These are phyloP conservation scores for Alternaria triticina DNA, from an alignment of 2,329 filamentous ascomycete species.

Conservation along the genomic window DNA sequence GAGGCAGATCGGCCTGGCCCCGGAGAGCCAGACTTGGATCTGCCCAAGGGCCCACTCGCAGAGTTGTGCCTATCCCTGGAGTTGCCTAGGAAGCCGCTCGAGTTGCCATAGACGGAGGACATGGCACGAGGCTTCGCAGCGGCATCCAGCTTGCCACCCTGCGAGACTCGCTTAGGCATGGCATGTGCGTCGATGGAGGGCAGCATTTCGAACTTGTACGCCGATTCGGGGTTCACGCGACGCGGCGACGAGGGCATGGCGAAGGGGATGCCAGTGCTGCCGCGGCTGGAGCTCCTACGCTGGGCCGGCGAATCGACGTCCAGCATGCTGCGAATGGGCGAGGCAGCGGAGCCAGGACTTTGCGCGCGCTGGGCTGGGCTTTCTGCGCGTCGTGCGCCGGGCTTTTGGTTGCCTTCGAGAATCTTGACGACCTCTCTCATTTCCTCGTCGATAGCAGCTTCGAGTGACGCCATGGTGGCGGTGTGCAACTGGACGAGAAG, in stretches of 20 bases:
- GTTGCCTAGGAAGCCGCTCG: constrained; percentile 28
- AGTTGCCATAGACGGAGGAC: constrained; percentile 50
- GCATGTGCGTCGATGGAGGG: constrained; percentile 53
- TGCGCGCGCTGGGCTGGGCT: constrained; percentile 58
- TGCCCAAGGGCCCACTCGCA: constrained; percentile 45
- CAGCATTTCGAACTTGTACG: constrained; percentile 55
- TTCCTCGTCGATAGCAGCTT: constrained; percentile 79
- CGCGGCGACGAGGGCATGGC: constrained; percentile 42
- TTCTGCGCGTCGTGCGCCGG: constrained; percentile 30
- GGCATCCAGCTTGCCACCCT: constrained; percentile 50
- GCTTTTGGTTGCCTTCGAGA: constrained; percentile 59
- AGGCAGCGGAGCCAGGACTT: constrained; percentile 58
- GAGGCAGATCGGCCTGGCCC: constrained; percentile 45
- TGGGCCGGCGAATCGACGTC: constrained; percentile 41
- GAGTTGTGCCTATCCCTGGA: constrained; percentile 49
- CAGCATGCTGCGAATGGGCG: constrained; percentile 62
- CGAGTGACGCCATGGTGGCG: constrained; percentile 69
- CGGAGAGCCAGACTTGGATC: constrained; percentile 50
- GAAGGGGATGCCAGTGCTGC: constrained; percentile 38
- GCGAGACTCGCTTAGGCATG: constrained; percentile 51
- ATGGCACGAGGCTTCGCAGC: constrained; percentile 51
- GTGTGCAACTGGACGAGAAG: constrained; percentile 2
- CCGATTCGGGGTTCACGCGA: constrained; percentile 48
- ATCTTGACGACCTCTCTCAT: constrained; percentile 74
- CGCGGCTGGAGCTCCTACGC: constrained; percentile 41